Percentiles rank a stretch among this genome's conserved stretches.
Evolutionary conservation across 306 rosid genomes (phyloP).

Genomic region (Vigna hirtella): DNA sequence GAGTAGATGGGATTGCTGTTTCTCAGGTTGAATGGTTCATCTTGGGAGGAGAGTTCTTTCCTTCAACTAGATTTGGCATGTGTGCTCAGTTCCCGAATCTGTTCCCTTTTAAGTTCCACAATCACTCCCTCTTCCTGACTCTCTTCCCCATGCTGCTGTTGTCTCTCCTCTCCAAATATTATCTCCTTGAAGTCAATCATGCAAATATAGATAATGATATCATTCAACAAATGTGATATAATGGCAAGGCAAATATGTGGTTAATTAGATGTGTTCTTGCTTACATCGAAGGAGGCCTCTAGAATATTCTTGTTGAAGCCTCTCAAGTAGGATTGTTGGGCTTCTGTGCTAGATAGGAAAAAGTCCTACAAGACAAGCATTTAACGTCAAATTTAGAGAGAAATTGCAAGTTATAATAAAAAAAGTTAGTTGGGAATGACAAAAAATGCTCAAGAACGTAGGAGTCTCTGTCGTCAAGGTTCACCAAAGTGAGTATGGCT

Average conservation of each 20-base stretch:
- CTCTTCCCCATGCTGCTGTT: neutral
- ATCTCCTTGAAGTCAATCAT: conserved; percentile 8
- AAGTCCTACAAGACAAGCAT: conserved; percentile 17
- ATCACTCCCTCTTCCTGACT: conserved; percentile 35
- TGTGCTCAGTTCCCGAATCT: conserved; percentile 23
- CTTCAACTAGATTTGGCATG: too few species aligned
- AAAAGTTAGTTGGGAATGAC: too few species aligned
- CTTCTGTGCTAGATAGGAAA: neutral
- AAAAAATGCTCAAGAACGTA: conserved; percentile 21
- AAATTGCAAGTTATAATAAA: neutral
- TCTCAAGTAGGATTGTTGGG: conserved; percentile 34
- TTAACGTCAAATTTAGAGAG: neutral
- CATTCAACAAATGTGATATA: neutral
- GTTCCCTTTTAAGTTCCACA: conserved; percentile 34
- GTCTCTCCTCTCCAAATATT: conserved; percentile 17
- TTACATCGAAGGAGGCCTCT: conserved; percentile 19
- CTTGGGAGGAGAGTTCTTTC: too few species aligned
- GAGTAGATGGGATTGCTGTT: too few species aligned
- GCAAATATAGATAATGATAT: too few species aligned
- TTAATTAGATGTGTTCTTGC: too few species aligned
- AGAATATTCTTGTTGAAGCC: conserved; percentile 7
- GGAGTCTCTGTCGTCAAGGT: neutral
- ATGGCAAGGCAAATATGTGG: neutral
- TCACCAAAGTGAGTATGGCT: conserved; percentile 5
- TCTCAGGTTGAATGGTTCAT: too few species aligned